Base-by-base conservation (phyloP, 139 green algal genomes). In the Picochlorum sp. region DNA sequence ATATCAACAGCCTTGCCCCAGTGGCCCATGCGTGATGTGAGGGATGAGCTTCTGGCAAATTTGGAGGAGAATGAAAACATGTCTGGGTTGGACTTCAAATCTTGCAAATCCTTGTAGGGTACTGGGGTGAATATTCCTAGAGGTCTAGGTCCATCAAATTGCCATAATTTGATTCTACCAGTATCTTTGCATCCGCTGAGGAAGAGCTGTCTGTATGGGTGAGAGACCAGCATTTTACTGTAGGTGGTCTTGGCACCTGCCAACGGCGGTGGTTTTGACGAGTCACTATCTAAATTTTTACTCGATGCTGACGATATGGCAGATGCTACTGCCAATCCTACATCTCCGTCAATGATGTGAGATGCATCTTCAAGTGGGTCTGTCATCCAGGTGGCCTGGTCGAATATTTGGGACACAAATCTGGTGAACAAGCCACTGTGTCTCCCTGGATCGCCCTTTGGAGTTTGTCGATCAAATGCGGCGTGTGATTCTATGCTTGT, bases 161-260 rank as follows among this genome's bases (percentile, higher is more conserved):
- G 75, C 79, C 80, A 89, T 38, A 89, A 60, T 70, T 82, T 81
- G 8, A 90, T 63, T 51, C 78, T 72, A 2, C 81, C 84, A 23
- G 52, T 73, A 14, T 54, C 28, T 26, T 59, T 23, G 51, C 68
- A 76, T 10, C 80, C 84, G 57, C 37, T 49, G 14, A 77, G 18
- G 46, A 69, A 77, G 11, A 80, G 28, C 41, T 70, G 58, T 11
- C 54, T 45, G 30, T 38, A 44, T 14, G 69, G 64, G 37, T 80
- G 74, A 14, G 74, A 20, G 1, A 49, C 45, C 3, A 80, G 54
- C 15, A 69, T 61, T 1, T 32, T 11, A 2, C 66, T 62, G 56
- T 57, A 49, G 11, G 73, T 66, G 15, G 32, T 15, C 6, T 72
- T 46, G 14, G 66, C 38, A 4, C 28, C 21, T 41, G 34, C 34